Evolutionary conservation across 192 early-diverging fungal genomes (phyloP).

Genomic region (Oehlia diaphana): DNA sequence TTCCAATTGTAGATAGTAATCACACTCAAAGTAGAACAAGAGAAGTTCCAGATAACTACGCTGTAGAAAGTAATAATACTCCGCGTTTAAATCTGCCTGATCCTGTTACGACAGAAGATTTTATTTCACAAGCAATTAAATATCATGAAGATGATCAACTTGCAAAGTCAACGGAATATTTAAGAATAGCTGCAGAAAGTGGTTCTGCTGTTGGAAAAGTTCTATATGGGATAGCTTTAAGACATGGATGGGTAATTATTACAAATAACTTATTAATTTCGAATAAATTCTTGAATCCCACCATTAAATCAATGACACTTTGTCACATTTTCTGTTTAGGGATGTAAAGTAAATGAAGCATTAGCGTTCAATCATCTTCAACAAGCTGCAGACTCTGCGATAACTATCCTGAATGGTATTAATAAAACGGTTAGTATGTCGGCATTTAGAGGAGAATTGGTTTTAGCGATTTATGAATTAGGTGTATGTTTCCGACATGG

Average conservation of each 20-base stretch:
- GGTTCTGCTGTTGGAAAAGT: conserved; percentile 68
- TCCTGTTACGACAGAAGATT: conserved; percentile 46
- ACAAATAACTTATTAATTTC: not conserved
- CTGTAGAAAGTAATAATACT: not conserved
- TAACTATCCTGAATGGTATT: conserved; percentile 58
- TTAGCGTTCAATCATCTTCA: conserved; percentile 70
- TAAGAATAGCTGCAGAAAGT: conserved; percentile 64
- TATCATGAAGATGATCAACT: conserved; percentile 71
- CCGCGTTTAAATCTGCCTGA: not conserved
- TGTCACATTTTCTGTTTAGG: conserved; percentile 27
- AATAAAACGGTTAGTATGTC: conserved; percentile 53
- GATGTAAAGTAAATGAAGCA: conserved; percentile 65
- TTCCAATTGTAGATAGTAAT: not conserved
- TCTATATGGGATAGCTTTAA: conserved; percentile 72
- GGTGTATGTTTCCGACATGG: conserved; percentile 80
- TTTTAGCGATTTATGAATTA: conserved; percentile 77
- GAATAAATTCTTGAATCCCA: not conserved
- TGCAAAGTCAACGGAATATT: conserved; percentile 69
- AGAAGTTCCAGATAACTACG: not conserved
- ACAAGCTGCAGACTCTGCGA: conserved; percentile 66
- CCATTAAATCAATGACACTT: not conserved
- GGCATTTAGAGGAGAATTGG: conserved; percentile 65
- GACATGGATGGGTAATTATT: conserved; percentile 68
- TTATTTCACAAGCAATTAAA: conserved; percentile 62
- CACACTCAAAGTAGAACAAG: too few relatives aligned